Evolutionary conservation across 768 basidiomycete genomes (phyloP), one percentile per base, ranked within the genome.

Genomic region (Coprinopsis cinerea): DNA sequence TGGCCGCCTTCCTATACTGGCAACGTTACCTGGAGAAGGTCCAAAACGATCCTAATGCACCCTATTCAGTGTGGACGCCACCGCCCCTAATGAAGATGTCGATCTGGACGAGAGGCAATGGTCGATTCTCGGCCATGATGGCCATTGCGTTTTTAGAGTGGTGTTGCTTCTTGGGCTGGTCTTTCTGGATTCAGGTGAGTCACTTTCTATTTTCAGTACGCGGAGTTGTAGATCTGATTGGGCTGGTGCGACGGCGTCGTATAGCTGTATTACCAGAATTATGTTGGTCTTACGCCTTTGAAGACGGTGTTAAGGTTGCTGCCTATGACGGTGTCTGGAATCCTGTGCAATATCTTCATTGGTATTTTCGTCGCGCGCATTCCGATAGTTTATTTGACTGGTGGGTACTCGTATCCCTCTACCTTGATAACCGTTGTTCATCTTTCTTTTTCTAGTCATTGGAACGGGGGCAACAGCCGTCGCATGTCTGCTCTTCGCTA

Each of bases 181-280:
- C 60, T 2, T 78, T 79, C 42, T 65, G 64, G 64, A 52, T 59
- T 15, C 58, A 59, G 53, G 63, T 61, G 23, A 15, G 59, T 47
- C 7, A 51, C 15, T 39, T 39, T n/a, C n/a, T n/a, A n/a, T n/a
- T 44, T 25, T 5, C 13, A 2, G 22, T 20, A 22, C 3, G 20
- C 23, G 22, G 23, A 18, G 32, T 10, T 18, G 18, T 39, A 2
- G n/a, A 17, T 30, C 27, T 43, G 30, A 22, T 20, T 26, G 2
- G 32, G 7, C 23, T 36, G 20, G 39, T 44, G 13, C 7, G 15
- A 3, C 27, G 7, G 47, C 30, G 30, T 37, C 17, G 28, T 18
- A 11, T 49, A 88, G 80, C 59, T 89, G 4, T 89, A 81, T 59
- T 91, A 88, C 60, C 86, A 91, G 57, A 72, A 78, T 41, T 91